Base-by-base conservation (phyloP, 1,284 basidiomycete genomes). In the Irpex lacteus region DNA sequence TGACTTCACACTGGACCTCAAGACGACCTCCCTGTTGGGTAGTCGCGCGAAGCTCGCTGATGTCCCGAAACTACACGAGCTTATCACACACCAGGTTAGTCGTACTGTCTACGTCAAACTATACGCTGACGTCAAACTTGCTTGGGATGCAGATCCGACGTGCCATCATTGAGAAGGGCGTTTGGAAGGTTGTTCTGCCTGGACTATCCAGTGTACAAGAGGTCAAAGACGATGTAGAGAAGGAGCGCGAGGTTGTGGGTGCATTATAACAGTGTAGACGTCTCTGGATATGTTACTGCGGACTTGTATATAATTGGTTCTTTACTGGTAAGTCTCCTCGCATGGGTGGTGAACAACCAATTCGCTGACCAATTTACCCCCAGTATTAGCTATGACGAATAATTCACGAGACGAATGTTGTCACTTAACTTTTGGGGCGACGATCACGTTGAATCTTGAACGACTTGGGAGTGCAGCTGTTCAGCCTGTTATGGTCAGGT, bases 31-130 rank as follows among this genome's bases (percentile, higher is more conserved):
- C 26, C 81, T 92, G 2, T 86, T 94, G 83, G 91, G 91, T 47
- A 93, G 90, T 68, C 86, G 91, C 49, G 91, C 92, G 44, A 92
- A 93, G 74, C 81, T 94, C 0, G 90, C 89, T 44, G 90, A 94
- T 70, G 89, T 94, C 3, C 91, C 92, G 32, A 94, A 94, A 73
- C 77, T 94, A 11, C 92, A 94, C 68, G 91, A 94, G 72, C 78
- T 94, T 56, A 92, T 94, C 50, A 86, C 91, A 69, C 82, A 87
- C 70, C 90, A 92, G 78, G 84, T 91, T 9, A 80, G 85, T 81
- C 3, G 21, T 8, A 34, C 21, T 36, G 8, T 56, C 18, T 34
- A 8, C 26, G 32, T 36, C 50, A 18, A 52, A n/a, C 53, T 4
- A 18, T 53, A 15, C 18, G 47, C 13, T 19, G 34, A 37, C 11